These are phyloP conservation scores for Aspergillus nidulans DNA, from an alignment of 495 filamentous ascomycete species.

Conservation along the genomic window DNA sequence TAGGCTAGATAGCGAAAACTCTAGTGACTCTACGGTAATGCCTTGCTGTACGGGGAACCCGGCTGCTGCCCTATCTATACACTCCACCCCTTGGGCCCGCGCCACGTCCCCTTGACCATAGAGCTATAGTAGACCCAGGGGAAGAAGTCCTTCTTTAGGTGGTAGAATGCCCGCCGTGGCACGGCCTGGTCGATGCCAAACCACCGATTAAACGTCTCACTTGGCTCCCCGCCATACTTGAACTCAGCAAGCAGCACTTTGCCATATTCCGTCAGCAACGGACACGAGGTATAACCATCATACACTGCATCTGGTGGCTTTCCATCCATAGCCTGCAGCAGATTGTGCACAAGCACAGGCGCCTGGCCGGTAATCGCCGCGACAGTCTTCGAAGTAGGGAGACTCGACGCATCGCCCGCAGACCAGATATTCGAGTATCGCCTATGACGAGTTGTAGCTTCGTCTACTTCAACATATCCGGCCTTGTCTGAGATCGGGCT, in stretches of 20 bases:
- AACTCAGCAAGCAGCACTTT: constrained; percentile 69
- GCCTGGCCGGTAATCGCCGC: constrained; percentile 62
- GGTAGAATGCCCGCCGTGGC: constrained; percentile 54
- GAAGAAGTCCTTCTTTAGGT: constrained; percentile 71
- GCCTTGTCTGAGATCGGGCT: constrained; percentile 54
- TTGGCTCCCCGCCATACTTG: constrained; percentile 64
- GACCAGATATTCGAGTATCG: constrained; percentile 65
- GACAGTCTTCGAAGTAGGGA: constrained; percentile 65
- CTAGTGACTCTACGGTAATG: no score
- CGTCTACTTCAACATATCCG: constrained; percentile 62
- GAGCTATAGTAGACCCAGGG: constrained; percentile 58
- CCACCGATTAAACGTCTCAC: constrained; percentile 59
- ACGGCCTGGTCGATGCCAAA: constrained; percentile 55
- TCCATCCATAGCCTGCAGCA: constrained; percentile 50
- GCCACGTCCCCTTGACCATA: constrained; percentile 62
- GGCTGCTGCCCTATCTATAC: no score
- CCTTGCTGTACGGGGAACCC: no score
- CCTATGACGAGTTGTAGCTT: constrained; percentile 53
- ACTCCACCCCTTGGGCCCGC: constrained; percentile 53
- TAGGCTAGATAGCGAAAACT: no score
- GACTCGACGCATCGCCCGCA: constrained; percentile 59
- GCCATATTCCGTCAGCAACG: constrained; percentile 58
- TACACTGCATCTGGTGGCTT: constrained; percentile 49
- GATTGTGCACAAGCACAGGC: constrained; percentile 54
- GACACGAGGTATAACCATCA: constrained; percentile 68